Base-by-base conservation (phyloP, 495 filamentous ascomycete species). In the Evansstolkia leycettana region DNA sequence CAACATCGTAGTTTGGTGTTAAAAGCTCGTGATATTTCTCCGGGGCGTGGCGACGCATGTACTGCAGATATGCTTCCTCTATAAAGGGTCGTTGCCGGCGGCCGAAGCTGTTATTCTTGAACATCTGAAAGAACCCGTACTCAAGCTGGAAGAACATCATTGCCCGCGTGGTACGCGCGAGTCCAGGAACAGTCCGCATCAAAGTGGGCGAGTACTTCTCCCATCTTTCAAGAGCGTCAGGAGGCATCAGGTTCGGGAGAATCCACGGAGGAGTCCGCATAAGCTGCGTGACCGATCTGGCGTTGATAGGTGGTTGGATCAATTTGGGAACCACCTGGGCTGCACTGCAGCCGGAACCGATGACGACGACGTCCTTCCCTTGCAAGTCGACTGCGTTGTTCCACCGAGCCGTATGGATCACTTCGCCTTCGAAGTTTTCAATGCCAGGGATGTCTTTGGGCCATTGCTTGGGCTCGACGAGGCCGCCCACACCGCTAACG, bases 201-300 rank as follows among this genome's bases (percentile, higher is more conserved):
- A 73, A 11, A 2, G 17, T 49, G 7, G 67, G 57, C 24, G 45
- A 44, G 42, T 50, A 65, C 38, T 54, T 65, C 35, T 62, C 57
- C 52, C 57, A 75, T 42, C 11, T 17, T 38, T 2, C 12, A 12
- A 11, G 42, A 41, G 26, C 33, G 42, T 23, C 35, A 42, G 57
- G 55, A 36, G 59, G 56, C n/a, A 42, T 33, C 18, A 43, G 33
- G 19, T 50, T 43, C 7, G 68, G 63, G 2, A 60, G 55, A 0
- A 80, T 63, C 76, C 76, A 80, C 5, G 75, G 77, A 13, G 76
- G 72, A 16, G 69, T 70, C 7, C 77, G 50, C 68, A 79, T 76
- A 17, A 80, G 34, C 32, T 80, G 76, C 1, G 70, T 75, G 4
- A 79, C 63, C 7, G 70, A 76, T 45, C 69, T 75, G 19, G 64